Conservation (phyloP, 768 basidiomycete species). For the Tylopilus felleus region DNA sequence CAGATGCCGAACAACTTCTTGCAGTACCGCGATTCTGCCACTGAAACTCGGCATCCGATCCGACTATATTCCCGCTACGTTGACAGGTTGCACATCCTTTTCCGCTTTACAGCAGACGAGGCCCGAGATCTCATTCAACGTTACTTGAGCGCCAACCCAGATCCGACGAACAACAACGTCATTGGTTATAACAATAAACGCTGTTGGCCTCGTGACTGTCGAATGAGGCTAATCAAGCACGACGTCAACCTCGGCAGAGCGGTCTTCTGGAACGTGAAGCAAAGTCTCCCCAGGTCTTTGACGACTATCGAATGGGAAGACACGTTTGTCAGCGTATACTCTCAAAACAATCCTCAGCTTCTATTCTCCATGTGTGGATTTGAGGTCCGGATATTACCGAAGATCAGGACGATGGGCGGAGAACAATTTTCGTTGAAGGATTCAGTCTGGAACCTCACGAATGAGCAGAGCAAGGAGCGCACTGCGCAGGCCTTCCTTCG, state of each 20-base stretch:
- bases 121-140: conserved; percentile 96
- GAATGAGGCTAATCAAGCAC: conserved; percentile 98
- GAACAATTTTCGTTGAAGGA: conserved; percentile 97
- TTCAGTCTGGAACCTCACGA: conserved; percentile 94
- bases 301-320: conserved; percentile 99
- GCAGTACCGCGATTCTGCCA: conserved; percentile 92
- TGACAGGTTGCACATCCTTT: conserved; percentile 91
- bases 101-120: conserved; percentile 97
- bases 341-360: conserved; percentile 95
- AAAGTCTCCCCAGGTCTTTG: conserved; percentile 89
- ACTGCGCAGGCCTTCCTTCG: conserved; percentile 98
- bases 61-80: conserved; percentile 96
- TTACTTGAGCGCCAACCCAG: conserved; percentile 95
- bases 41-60: conserved; percentile 97
- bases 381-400: conserved; percentile 95
- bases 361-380: conserved; percentile 99
- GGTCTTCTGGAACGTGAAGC: conserved; percentile 99
- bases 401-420: conserved; percentile 91
- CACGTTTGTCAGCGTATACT: conserved; percentile 95
- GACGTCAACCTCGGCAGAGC: conserved; percentile 98
- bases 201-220: conserved; percentile 98
- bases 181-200: conserved; percentile 99
- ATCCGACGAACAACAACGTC: conserved; percentile 98
- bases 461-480: conserved; percentile 95
- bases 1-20: conserved; percentile 98